Evolutionary conservation across 805 yeast species (phyloP).

Genomic region (Wickerhamomyces mucosus): DNA sequence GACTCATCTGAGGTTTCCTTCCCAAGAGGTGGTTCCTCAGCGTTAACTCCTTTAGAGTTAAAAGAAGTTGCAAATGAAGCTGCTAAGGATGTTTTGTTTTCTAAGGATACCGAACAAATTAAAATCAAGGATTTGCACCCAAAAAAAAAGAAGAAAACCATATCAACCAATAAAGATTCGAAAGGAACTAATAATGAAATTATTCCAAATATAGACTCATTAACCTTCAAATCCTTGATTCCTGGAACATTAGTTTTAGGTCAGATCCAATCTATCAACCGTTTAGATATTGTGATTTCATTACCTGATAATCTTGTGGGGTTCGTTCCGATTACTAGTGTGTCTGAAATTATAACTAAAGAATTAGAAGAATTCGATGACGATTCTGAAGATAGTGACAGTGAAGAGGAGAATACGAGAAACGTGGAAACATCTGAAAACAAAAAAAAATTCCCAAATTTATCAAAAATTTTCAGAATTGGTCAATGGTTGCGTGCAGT

Average conservation of each 20-base stretch:
- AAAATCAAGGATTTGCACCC: slow-evolving; percentile 20
- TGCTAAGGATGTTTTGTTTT: slow-evolving; percentile 76
- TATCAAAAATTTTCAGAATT: slow-evolving; percentile 41
- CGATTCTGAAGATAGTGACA: slow-evolving; percentile 32
- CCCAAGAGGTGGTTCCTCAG: slow-evolving; percentile 94
- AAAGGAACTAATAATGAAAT: slow-evolving; percentile 18
- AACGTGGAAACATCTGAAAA: slow-evolving; percentile 18
- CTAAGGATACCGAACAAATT: slow-evolving; percentile 11
- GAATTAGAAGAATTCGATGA: slow-evolving; percentile 49
- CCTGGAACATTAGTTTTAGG: slow-evolving; percentile 76
- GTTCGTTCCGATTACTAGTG: slow-evolving; percentile 61
- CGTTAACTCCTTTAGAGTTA: slow-evolving; percentile 79
- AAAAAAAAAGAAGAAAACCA: slow-evolving; percentile 32
- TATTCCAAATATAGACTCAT: slow-evolving; percentile 45
- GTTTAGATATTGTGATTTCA: slow-evolving; percentile 56
- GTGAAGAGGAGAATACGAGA: slow-evolving; percentile 20
- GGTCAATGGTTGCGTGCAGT: slow-evolving; percentile 87
- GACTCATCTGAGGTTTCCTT: slow-evolving; percentile 38
- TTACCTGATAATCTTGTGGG: slow-evolving; percentile 79
- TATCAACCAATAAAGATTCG: slow-evolving; percentile 21
- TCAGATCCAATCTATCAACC: slow-evolving; percentile 52
- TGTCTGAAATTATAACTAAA: slow-evolving; percentile 53
- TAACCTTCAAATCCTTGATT: slow-evolving; percentile 50
- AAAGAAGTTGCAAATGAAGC: slow-evolving; percentile 92
- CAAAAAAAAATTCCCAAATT: slow-evolving; percentile 42